Evolutionary conservation across 108 stramenopile species (phyloP).

Genomic region (Stephanodiscus triporus): DNA sequence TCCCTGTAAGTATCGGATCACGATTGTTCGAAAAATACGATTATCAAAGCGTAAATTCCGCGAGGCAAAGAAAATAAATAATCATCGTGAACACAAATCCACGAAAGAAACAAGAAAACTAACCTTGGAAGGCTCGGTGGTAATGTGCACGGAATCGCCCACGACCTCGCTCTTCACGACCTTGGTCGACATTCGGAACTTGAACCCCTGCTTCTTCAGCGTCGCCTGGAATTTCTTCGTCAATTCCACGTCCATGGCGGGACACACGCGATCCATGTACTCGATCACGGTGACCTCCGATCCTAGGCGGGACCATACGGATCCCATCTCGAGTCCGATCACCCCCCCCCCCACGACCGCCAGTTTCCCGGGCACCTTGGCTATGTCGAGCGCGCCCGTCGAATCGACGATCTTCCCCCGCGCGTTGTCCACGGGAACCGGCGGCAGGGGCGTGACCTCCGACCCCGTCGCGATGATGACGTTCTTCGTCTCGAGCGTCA

Average conservation of each 20-base stretch:
- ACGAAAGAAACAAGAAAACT: not conserved
- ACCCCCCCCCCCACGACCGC: conserved; percentile 98
- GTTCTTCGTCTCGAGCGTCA: conserved; percentile 92
- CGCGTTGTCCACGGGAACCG: conserved; percentile 98
- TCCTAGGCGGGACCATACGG: conserved; percentile 97
- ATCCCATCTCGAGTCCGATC: conserved; percentile 99
- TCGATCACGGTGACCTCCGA: conserved; percentile 97
- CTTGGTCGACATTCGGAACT: conserved; percentile 97
- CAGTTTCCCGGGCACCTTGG: conserved; percentile 87
- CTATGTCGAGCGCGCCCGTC: conserved; percentile 97
- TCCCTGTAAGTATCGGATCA: conserved; percentile 22
- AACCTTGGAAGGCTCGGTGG: conserved; percentile 87
- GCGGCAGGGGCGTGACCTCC: conserved; percentile 97
- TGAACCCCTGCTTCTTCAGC: conserved; percentile 98
- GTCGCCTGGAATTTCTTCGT: conserved; percentile 94
- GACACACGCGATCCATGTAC: conserved; percentile 96
- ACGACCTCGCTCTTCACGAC: conserved; percentile 88
- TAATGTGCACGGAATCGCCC: conserved; percentile 85
- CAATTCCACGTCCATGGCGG: conserved; percentile 95
- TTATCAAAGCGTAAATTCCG: not conserved
- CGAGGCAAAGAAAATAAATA: not conserved
- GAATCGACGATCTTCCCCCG: conserved; percentile 97
- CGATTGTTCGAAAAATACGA: not conserved
- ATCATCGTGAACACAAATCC: not conserved
- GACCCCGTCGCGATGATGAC: conserved; percentile 97